Evolutionary conservation across 768 basidiomycete species (phyloP).

Genomic region (Auriscalpium microsporum): DNA sequence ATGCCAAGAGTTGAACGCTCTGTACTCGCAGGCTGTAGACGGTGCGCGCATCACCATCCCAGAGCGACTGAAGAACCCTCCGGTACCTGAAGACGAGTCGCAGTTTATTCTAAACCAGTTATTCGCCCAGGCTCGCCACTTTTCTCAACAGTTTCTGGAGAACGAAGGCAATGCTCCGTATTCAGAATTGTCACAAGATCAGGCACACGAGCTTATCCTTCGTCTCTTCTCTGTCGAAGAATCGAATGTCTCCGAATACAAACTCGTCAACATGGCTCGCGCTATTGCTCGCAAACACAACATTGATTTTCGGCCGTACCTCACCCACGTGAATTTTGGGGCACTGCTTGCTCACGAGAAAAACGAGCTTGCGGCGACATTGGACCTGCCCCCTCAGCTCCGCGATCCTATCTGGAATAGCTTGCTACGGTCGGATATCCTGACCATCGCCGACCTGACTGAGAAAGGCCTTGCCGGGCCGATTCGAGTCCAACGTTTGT

Average conservation of each 20-base stretch:
- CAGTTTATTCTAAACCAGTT: conserved; percentile 48
- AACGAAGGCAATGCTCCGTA: conserved; percentile 11
- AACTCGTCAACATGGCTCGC: conserved; percentile 44
- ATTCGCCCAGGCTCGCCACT: conserved; percentile 35
- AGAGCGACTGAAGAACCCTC: conserved; percentile 44
- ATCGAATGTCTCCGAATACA: conserved; percentile 52
- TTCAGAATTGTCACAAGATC: conserved; percentile 21
- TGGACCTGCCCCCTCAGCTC: conserved; percentile 29
- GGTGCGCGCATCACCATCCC: conserved; percentile 55
- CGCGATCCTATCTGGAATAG: conserved; percentile 56
- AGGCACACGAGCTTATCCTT: conserved; percentile 34
- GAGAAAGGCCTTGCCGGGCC: conserved; percentile 43
- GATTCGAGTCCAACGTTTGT: conserved; percentile 50
- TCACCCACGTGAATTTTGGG: conserved; percentile 47
- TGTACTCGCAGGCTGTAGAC: conserved; percentile 65
- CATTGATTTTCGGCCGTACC: conserved; percentile 37
- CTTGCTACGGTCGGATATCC: conserved; percentile 50
- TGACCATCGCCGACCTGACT: conserved; percentile 42
- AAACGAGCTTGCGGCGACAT: conserved; percentile 35
- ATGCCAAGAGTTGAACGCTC: conserved; percentile 64
- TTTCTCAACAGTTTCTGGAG: conserved; percentile 35
- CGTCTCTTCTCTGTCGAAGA: conserved; percentile 43
- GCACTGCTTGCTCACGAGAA: conserved; percentile 48
- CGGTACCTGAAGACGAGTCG: conserved; percentile 29
- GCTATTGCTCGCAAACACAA: conserved; percentile 35